phyloP scores from a whole-genome alignment of 2,329 filamentous ascomycete genomes.

The Exophiala dermatitidis region DNA sequence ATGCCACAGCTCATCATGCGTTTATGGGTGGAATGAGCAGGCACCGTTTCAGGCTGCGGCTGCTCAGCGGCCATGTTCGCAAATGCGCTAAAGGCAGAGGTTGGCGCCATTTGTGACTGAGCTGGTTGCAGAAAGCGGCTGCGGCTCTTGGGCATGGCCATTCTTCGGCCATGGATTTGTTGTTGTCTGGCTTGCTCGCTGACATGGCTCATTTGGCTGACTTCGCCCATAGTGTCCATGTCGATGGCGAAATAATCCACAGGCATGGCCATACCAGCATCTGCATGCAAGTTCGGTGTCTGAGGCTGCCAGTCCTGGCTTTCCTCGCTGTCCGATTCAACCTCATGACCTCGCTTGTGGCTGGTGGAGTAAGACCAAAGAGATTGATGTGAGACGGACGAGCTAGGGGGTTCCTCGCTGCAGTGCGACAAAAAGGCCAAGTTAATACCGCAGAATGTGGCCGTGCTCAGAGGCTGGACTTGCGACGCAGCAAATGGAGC shows the following conservation, averaged over 20 bases:
- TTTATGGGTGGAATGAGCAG: conserved; percentile 29
- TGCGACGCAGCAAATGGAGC: conserved; percentile 38
- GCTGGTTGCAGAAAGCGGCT: conserved; percentile 5
- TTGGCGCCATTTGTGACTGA: conserved; percentile 15
- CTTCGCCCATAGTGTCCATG: conserved; percentile 23
- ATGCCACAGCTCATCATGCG: conserved; percentile 29
- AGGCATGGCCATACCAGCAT: conserved; percentile 20
- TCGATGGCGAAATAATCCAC: conserved; percentile 27
- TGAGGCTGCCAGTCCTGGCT: conserved; percentile 25
- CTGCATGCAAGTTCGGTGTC: conserved; percentile 21
- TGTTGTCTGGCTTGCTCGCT: conserved; percentile 10
- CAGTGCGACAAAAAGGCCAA: conserved; percentile 31
- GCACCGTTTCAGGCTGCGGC: conserved; percentile 13
- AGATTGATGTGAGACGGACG: conserved; percentile 35
- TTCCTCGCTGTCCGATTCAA: conserved; percentile 35
- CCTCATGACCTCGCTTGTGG: conserved; percentile 40
- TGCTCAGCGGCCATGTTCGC: conserved; percentile 13
- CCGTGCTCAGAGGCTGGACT: conserved; percentile 47
- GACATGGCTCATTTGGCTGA: conserved; percentile 18
- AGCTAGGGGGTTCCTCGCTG: conserved; percentile 33
- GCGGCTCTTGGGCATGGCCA: conserved; percentile 24
- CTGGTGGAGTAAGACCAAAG: conserved; percentile 33
- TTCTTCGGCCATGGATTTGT: conserved; percentile 15
- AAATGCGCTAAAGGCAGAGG: conserved; percentile 23
- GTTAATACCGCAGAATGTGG: conserved; percentile 24